Conservation (phyloP, 805 yeast genomes). For the Zygosaccharomyces pseudorouxii region DNA sequence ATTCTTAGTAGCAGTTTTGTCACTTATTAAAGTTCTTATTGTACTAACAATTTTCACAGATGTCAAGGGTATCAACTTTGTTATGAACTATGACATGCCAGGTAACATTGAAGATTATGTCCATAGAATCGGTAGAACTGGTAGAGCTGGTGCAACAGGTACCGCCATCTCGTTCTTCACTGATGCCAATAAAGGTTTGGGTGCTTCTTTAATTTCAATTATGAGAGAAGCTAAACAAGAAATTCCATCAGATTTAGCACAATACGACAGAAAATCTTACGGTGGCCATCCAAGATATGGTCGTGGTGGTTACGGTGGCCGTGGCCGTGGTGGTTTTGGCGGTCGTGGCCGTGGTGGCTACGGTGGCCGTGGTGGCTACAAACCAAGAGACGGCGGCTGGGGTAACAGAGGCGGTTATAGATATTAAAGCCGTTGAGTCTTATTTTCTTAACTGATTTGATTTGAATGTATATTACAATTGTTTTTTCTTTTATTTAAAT, state of each 20-base stretch:
- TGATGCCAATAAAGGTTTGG: constrained; percentile 77
- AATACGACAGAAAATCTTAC: constrained; percentile 70
- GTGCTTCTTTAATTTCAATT: constrained; percentile 83
- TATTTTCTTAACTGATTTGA: not conserved
- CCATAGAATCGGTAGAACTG: constrained; percentile 98
- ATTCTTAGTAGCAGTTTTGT: constrained; percentile 3
- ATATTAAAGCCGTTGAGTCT: not conserved
- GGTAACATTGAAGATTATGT: constrained; percentile 97
- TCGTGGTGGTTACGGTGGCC: constrained; percentile 50
- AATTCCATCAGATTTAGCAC: constrained; percentile 73
- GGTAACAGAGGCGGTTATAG: constrained; percentile 36
- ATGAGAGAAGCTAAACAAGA: constrained; percentile 93
- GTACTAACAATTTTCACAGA: constrained; percentile 48
- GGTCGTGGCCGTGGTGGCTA: constrained; percentile 37
- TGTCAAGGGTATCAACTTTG: constrained; percentile 94
- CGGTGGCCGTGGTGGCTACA: constrained; percentile 37
- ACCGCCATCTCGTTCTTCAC: constrained; percentile 95
- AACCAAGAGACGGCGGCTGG: constrained; percentile 1
- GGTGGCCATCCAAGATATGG: constrained; percentile 59
- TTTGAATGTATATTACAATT: constrained; percentile 3
- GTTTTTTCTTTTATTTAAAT: not conserved
- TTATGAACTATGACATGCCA: constrained; percentile 95
- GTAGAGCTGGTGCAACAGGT: constrained; percentile 97
- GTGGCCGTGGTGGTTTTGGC: constrained; percentile 47
- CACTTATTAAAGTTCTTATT: not conserved